Base-by-base conservation (phyloP, 2,329 filamentous ascomycete species). In the Exophiala bonariae region DNA sequence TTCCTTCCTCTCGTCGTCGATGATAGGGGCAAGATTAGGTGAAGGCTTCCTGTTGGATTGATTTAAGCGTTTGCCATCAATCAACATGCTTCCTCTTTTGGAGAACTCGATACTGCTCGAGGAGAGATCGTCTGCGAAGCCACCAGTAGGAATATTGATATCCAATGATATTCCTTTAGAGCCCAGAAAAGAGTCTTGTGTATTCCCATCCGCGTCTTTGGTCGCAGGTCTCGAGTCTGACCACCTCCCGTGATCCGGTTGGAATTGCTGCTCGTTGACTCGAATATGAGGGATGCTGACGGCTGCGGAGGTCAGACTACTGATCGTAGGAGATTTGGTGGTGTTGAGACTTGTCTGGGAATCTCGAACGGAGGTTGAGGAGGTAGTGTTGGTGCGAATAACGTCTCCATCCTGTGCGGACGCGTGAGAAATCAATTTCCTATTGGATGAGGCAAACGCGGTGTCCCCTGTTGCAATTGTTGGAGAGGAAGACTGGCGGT, bases 81-180 rank as follows among this genome's bases (percentile, higher is more conserved):
- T 63, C 52, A 83, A 63, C 63, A 83, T 71, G 64, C 80, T 83
- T 41, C 81, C 81, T 45, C 80, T 69, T 46, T 77, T 79, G 10
- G 79, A 82, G 57, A 84, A 84, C 36, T 76, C 73, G 52, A 85
- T 65, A 32, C 75, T 71, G 42, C 72, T 70, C 30, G 72, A 64
- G 13, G 69, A 70, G 44, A 83, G 63, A 31, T 77, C 78, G 47
- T 78, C 77, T 37, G 45, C 43, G 22, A 81, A 71, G 44, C 67
- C 71, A 28, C 71, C 71, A 2, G 72, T 75, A 3, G 81, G 79
- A 47, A 83, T 81, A 22, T 43, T 44, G 28, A 55, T 49, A 50
- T 77, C 69, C 52, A 80, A 71, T 31, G 76, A 71, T 33, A 82
- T 74, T 32, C 71, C 71, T 44, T 69, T 66, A 59, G 79, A 80